Base-by-base conservation (phyloP, 1,284 basidiomycete species). In the Trametes polyzona region DNA sequence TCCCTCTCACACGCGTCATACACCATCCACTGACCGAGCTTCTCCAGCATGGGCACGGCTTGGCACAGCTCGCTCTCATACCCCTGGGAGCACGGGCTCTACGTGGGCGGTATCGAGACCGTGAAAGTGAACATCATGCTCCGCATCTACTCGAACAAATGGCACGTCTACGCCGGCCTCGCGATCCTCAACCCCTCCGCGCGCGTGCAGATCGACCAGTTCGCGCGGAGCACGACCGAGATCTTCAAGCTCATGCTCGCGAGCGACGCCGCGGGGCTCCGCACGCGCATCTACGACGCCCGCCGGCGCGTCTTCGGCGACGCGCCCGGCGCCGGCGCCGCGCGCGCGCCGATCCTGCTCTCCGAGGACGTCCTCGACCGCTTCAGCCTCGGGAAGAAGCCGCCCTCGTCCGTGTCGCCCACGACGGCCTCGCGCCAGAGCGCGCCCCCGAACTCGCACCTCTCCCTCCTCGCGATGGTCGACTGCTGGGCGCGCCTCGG, bases 131-230 rank as follows among this genome's bases (percentile, higher is more conserved):
- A 99, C 80, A 92, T 99, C 70, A 90, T 92, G 59, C 83, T 96
- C 14, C 93, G 97, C 1, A 98, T 99, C 69, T 98, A 98, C 75
- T 86, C 93, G 41, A 96, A 96, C 71, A 92, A 95, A 67, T 99
- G 96, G 96, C 97, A 99, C 76, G 96, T 99, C 66, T 99, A 99
- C 71, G 97, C 97, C 24, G 97, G 96, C 3, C 85, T 99, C 12
- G 96, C 97, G 0, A 92, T 99, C 68, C 84, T 98, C 62, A 99
- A 99, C 73, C 96, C 97, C 1, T 87, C 84, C n/a, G 96, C 97
- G 0, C 84, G 86, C 50, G 75, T 82, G 2, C 96, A 98, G 73
- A 98, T 99, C 62, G 83, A 94, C 68, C 90, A 97, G 71, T 99
- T 89, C 68, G 90, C 95, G 1, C 83, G 84, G 61, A 92, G 89